Evolutionary conservation across 352 stramenopile species (phyloP).

Genomic region (Globisporangium cystogenes): DNA sequence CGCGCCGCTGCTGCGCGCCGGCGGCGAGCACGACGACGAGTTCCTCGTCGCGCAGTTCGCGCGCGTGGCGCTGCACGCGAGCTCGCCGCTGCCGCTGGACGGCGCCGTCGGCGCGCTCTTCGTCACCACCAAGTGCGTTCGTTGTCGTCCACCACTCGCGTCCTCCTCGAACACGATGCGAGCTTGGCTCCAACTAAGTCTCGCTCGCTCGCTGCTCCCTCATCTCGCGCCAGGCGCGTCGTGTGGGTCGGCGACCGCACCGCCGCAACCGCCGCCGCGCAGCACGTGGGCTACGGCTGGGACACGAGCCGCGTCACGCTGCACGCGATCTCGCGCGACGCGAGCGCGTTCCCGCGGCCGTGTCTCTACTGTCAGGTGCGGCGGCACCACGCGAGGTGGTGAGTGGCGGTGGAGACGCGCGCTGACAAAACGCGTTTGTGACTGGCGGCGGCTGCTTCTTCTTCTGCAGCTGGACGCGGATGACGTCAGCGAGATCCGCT

Average conservation of each 20-base stretch:
- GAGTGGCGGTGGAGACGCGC: background rate
- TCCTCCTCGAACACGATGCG: no score
- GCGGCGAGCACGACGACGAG: conserved; percentile 43
- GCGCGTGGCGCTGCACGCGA: conserved; percentile 35
- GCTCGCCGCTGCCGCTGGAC: conserved; percentile 22
- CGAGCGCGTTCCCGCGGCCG: conserved; percentile 44
- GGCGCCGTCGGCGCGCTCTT: conserved; percentile 22
- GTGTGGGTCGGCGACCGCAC: conserved; percentile 49
- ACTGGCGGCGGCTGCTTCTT: no score
- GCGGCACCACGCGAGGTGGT: background rate
- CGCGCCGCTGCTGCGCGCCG: conserved; percentile 49
- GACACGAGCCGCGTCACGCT: conserved; percentile 64
- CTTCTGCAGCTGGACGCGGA: conserved; percentile 63
- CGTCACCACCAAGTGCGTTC: conserved; percentile 35
- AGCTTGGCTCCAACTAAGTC: no score
- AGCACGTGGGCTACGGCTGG: conserved; percentile 62
- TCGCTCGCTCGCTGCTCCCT: background rate
- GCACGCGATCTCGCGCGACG: conserved; percentile 75
- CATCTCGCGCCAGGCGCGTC: conserved; percentile 29
- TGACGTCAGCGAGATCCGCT: conserved; percentile 66
- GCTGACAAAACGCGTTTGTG: no score
- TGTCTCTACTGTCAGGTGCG: conserved; percentile 80
- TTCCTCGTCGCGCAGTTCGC: conserved; percentile 53
- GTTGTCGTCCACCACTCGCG: no score
- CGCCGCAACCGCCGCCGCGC: conserved; percentile 1